These are phyloP conservation scores for Cryomyces antarcticus DNA, from an alignment of 495 filamentous ascomycete species.

Conservation along the genomic window DNA sequence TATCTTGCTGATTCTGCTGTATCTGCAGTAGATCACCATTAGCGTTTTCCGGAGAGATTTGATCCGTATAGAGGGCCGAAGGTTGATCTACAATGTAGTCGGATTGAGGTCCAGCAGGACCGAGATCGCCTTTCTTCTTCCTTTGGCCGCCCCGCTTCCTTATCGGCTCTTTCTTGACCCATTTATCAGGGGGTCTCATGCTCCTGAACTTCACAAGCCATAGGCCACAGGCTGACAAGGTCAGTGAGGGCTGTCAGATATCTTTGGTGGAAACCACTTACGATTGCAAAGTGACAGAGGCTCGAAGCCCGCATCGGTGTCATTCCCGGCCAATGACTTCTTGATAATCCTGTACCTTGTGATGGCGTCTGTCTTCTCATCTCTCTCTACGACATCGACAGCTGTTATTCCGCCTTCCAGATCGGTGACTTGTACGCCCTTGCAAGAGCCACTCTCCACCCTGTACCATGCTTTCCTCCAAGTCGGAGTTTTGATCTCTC, in stretches of 20 bases:
- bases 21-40: background rate
- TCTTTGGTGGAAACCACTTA: constrained; percentile 24
- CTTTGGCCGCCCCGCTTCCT: constrained; percentile 7
- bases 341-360: constrained; percentile 52
- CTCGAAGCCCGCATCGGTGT: constrained; percentile 37
- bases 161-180: constrained; percentile 43
- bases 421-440: constrained; percentile 42
- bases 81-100: too few species aligned
- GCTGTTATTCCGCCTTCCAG: constrained; percentile 37
- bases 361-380: constrained; percentile 32
- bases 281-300: constrained; percentile 74
- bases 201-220: constrained; percentile 75
- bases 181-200: constrained; percentile 66
- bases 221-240: constrained; percentile 52
- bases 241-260: constrained; percentile 1
- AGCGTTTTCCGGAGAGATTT: background rate
- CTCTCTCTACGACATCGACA: constrained; percentile 41
- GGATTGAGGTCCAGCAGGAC: too few species aligned
- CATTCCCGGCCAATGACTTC: constrained; percentile 42
- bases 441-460: constrained; percentile 36
- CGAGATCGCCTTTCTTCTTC: constrained; percentile 5
- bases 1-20: background rate
- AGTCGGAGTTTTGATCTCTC: constrained; percentile 81
- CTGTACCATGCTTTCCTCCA: constrained; percentile 82
- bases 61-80: too few species aligned